Conservation (phyloP, 2,329 filamentous ascomycete genomes). For the Aspergillus piperis region DNA sequence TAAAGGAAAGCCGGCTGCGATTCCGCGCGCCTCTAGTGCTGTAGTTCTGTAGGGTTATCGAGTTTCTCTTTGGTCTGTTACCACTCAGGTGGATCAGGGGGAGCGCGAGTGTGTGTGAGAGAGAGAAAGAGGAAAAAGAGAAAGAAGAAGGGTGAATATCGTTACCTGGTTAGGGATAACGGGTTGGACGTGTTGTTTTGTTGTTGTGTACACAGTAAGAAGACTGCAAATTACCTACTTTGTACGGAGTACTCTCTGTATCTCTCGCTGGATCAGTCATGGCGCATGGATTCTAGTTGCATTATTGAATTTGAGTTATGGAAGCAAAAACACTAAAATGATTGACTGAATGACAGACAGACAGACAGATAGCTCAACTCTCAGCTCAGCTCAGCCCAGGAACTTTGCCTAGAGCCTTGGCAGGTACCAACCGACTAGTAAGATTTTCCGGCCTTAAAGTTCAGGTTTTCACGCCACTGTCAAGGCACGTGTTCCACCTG, state of each 20-base stretch:
- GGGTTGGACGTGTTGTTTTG: neutral
- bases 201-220: neutral
- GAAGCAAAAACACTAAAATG: no score
- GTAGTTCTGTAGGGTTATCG: neutral
- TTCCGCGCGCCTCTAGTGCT: slow-evolving; percentile 5
- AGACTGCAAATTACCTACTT: neutral
- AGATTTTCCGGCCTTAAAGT: no score
- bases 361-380: no score
- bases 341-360: neutral
- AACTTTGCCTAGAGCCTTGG: no score
- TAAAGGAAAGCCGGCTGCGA: neutral
- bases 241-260: no score
- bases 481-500: neutral
- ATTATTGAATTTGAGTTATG: no score
- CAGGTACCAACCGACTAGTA: no score
- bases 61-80: neutral
- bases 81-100: neutral
- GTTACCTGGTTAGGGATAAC: neutral
- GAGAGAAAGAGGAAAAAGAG: no score
- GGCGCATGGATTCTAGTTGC: neutral
- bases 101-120: no score
- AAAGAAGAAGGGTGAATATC: neutral
- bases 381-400: no score
- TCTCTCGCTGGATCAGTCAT: neutral
- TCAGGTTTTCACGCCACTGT: neutral